These are phyloP conservation scores for Yamadazyma dushanensis DNA, from an alignment of 1,139 yeast species.

Conservation along the genomic window DNA sequence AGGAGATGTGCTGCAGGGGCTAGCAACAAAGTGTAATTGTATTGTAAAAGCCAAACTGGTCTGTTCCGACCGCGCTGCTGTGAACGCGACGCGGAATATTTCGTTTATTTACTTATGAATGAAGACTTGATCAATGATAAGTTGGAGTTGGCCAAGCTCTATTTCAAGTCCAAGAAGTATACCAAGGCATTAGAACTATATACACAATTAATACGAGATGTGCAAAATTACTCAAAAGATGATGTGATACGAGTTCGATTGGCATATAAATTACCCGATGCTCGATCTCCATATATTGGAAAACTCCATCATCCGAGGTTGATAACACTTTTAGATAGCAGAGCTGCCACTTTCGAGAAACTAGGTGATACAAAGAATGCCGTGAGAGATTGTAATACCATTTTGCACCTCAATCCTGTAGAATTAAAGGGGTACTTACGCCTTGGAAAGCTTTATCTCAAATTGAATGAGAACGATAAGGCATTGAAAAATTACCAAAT, in stretches of 20 bases:
- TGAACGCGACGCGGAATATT: background rate
- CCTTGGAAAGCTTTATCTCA: constrained; percentile 44
- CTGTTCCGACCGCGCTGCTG: too few species aligned
- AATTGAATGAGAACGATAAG: constrained; percentile 29
- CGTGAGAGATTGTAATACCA: constrained; percentile 41
- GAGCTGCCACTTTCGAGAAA: constrained; percentile 64
- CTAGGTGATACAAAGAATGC: constrained; percentile 41
- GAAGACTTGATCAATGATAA: constrained; percentile 29
- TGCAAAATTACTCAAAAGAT: constrained; percentile 13
- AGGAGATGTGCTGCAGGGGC: too few species aligned
- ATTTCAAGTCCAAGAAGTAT: constrained; percentile 32
- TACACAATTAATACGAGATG: constrained; percentile 16
- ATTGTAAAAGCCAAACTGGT: too few species aligned
- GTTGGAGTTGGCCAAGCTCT: constrained; percentile 30
- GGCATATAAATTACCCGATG: constrained; percentile 12
- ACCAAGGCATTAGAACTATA: constrained; percentile 28
- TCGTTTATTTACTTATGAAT: constrained; percentile 8
- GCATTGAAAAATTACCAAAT: constrained; percentile 44
- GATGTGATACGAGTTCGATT: constrained; percentile 20
- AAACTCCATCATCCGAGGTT: constrained; percentile 23
- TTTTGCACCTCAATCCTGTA: constrained; percentile 50
- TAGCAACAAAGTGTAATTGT: too few species aligned
- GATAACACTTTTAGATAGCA: constrained; percentile 39
- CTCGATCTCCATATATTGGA: constrained; percentile 31
- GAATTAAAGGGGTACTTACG: constrained; percentile 63